A percentile compares a stretch with the other conserved stretches of the same genome.
Evolutionary conservation across 306 rosid genomes (phyloP).

Genomic region (Trichosanthes cucumerina): DNA sequence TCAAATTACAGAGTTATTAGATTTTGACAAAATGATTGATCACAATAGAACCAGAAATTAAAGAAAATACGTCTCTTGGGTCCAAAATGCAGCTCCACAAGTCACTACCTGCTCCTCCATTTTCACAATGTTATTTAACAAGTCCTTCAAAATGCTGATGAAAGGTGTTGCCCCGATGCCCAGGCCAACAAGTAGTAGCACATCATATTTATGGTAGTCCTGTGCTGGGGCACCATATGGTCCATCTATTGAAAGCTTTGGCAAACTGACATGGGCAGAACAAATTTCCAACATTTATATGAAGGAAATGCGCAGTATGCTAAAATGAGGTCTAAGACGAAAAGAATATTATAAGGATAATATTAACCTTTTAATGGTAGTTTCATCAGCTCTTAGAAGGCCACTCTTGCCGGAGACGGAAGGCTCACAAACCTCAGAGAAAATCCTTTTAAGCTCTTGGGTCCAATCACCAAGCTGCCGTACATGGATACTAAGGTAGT

Average conservation of each 20-base stretch:
- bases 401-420: constrained; percentile 95
- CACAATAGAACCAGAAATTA: neutral
- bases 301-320: constrained; percentile 5
- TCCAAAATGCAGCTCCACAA: neutral
- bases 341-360: neutral
- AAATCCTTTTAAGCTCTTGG: constrained; percentile 87
- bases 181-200: constrained; percentile 82
- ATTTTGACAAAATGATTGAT: neutral
- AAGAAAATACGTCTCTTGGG: neutral
- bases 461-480: constrained; percentile 99
- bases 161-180: constrained; percentile 99
- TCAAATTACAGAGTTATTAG: neutral
- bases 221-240: constrained; percentile 99
- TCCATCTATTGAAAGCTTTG: constrained; percentile 89
- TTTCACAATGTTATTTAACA: constrained; percentile 79
- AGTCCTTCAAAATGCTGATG: constrained; percentile 92
- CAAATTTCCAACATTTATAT: neutral
- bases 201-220: constrained; percentile 81
- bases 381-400: constrained; percentile 93
- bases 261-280: constrained; percentile 48
- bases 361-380: constrained; percentile 66
- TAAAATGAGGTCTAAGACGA: neutral
- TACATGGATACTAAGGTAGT: constrained; percentile 90
- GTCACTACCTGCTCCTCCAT: constrained; percentile 80
- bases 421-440: constrained; percentile 86